Percentiles rank a stretch among this genome's conserved stretches.
Evolutionary conservation across 208 protist species (phyloP).

Genomic region (Blechomonas ayalai): DNA sequence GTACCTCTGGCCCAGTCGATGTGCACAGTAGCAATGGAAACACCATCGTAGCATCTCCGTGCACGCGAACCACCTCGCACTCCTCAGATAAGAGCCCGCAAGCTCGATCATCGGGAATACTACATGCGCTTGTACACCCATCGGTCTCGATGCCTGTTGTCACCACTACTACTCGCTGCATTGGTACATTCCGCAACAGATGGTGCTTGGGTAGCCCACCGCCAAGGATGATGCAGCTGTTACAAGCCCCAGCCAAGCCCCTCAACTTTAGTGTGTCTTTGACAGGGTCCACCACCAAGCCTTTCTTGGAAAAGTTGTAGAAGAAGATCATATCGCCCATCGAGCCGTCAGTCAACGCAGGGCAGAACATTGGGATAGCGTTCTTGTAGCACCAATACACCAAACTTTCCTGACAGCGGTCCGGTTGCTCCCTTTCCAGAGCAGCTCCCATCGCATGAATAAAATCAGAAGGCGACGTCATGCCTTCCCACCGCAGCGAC

Average conservation of each 20-base stretch:
- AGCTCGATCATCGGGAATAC: conserved; percentile 46
- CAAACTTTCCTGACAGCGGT: conserved; percentile 93
- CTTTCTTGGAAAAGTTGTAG: conserved; percentile 96
- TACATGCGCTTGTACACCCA: conserved; percentile 78
- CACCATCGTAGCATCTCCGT: conserved; percentile 83
- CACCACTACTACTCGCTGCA: conserved; percentile 67
- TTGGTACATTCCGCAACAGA: conserved; percentile 49
- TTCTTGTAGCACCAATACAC: conserved; percentile 98
- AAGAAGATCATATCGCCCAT: conserved; percentile 99
- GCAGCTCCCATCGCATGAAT: conserved; percentile 95
- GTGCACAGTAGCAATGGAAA: conserved; percentile 64
- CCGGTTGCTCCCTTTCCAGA: conserved; percentile 47
- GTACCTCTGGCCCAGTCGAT: background rate
- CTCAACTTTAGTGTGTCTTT: conserved; percentile 72
- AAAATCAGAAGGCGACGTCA: conserved; percentile 94
- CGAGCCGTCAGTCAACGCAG: conserved; percentile 98
- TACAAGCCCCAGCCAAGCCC: conserved; percentile 9
- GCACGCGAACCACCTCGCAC: conserved; percentile 69
- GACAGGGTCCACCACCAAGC: conserved; percentile 95
- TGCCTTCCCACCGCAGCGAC: conserved; percentile 39
- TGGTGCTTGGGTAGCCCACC: conserved; percentile 82
- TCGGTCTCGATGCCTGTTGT: conserved; percentile 79
- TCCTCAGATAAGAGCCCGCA: conserved; percentile 34
- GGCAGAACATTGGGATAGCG: conserved; percentile 98
- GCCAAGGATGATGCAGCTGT: conserved; percentile 67